A percentile compares a stretch with the other conserved stretches of the same genome.
Evolutionary conservation across 2,329 filamentous ascomycete species (phyloP).

Genomic region (Erysiphe neolycopersici): DNA sequence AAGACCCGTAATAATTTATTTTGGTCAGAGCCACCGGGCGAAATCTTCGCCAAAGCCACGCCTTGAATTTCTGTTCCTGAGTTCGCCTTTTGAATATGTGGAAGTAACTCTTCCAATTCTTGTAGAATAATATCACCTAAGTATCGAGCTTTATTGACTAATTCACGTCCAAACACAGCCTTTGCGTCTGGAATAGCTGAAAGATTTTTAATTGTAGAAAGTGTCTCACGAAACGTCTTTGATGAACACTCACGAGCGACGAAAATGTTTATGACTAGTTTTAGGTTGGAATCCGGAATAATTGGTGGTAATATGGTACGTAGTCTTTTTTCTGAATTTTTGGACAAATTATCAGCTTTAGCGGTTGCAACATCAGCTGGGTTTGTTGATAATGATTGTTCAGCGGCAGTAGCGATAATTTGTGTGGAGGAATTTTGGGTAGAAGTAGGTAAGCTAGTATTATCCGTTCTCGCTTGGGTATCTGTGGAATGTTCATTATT

Average conservation of each 20-base stretch:
- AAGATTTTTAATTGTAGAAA: constrained; percentile 96
- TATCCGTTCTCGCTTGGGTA: constrained; percentile 1
- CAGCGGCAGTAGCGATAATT: neutral
- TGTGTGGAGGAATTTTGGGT: neutral
- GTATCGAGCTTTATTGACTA: constrained; percentile 63
- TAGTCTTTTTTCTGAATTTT: constrained; percentile 13
- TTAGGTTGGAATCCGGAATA: constrained; percentile 70
- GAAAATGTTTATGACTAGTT: constrained; percentile 86
- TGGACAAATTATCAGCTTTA: constrained; percentile 5
- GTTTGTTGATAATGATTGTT: neutral
- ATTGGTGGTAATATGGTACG: constrained; percentile 48
- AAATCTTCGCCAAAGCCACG: constrained; percentile 81
- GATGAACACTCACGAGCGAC: constrained; percentile 88
- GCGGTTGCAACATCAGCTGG: neutral
- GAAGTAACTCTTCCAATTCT: constrained; percentile 62
- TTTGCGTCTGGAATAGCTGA: constrained; percentile 81
- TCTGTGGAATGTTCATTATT: constrained; percentile 4
- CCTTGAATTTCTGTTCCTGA: constrained; percentile 90
- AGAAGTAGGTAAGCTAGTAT: neutral
- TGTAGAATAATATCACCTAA: constrained; percentile 63
- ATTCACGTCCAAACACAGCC: constrained; percentile 71
- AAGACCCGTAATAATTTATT: constrained; percentile 81
- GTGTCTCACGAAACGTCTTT: constrained; percentile 92
- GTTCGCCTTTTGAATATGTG: constrained; percentile 63
- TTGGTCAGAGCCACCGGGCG: constrained; percentile 83